Evolutionary conservation across 2,329 filamentous ascomycete genomes (phyloP).

Genomic region (Mycogone perniciosa): DNA sequence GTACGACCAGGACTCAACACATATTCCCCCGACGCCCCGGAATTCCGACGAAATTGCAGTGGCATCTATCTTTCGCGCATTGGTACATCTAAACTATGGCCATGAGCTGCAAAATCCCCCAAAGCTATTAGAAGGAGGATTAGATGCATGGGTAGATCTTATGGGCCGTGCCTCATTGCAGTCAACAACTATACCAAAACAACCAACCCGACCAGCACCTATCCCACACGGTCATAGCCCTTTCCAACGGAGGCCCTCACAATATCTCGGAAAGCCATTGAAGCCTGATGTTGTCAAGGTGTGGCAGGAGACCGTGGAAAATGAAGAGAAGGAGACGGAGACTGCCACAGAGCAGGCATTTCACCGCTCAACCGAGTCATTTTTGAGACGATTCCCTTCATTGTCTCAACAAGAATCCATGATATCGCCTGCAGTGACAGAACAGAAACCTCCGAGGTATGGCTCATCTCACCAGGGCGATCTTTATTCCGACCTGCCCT

Average conservation of each 20-base stretch:
- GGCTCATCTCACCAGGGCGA: constrained; percentile 29
- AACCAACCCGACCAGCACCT: constrained; percentile 3
- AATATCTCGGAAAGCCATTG: constrained; percentile 57
- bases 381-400: constrained; percentile 74
- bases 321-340: constrained; percentile 41
- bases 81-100: constrained; percentile 77
- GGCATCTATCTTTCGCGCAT: constrained; percentile 66
- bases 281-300: constrained; percentile 72
- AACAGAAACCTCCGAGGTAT: constrained; percentile 22
- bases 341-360: constrained; percentile 46
- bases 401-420: constrained; percentile 58
- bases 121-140: constrained; percentile 71
- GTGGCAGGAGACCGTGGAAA: constrained; percentile 71
- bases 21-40: constrained; percentile 35
- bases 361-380: constrained; percentile 72
- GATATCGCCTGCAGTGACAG: constrained; percentile 34
- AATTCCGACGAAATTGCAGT: constrained; percentile 49
- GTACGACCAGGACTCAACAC: constrained; percentile 66
- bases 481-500: constrained; percentile 43
- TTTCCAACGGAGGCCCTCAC: constrained; percentile 24
- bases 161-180: constrained; percentile 62
- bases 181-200: constrained; percentile 25
- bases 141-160: constrained; percentile 82
- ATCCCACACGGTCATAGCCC: background rate
- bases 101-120: constrained; percentile 67